A percentile compares a stretch with the other conserved stretches of the same genome.
Conservation (phyloP, 345 rosid species). For the Syzygium jambos region DNA sequence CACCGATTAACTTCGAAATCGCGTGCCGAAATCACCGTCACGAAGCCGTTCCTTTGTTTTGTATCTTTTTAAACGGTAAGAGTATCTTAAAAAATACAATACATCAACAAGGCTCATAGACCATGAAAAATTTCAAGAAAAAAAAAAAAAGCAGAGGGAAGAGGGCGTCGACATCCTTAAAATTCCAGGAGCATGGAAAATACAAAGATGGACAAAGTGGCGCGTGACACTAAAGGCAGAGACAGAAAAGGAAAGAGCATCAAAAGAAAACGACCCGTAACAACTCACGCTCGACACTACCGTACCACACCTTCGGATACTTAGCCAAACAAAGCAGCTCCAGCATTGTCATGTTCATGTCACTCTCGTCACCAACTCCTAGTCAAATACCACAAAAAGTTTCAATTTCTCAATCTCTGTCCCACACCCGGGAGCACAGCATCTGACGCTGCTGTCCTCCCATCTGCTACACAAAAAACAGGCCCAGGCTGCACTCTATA, state of each 20-base stretch:
- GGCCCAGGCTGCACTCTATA: not conserved
- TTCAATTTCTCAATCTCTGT: not conserved
- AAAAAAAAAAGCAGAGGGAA: not conserved
- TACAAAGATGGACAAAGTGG: not conserved
- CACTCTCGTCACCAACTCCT: not conserved
- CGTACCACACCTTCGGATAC: not conserved
- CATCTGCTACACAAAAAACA: not conserved
- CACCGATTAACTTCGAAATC: not conserved
- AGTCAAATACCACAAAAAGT: constrained; percentile 2
- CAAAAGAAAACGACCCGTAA: constrained; percentile 11
- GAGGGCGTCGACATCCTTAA: not conserved
- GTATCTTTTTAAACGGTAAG: not conserved
- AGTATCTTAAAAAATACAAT: not conserved
- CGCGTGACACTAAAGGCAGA: not conserved
- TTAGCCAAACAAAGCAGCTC: not conserved
- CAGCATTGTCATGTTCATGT: not conserved
- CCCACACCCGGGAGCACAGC: not conserved
- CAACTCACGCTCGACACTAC: not conserved
- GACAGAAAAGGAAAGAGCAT: not conserved
- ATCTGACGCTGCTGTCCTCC: not conserved
- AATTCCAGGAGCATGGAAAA: not conserved
- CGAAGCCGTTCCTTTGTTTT: not conserved
- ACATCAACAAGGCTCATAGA: not conserved
- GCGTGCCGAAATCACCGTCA: not conserved
- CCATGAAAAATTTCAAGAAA: not conserved